Evolutionary conservation across 108 stramenopile species (phyloP), one percentile per base, ranked within the genome.

Genomic region (Cyclotella choctawhatcheeana): DNA sequence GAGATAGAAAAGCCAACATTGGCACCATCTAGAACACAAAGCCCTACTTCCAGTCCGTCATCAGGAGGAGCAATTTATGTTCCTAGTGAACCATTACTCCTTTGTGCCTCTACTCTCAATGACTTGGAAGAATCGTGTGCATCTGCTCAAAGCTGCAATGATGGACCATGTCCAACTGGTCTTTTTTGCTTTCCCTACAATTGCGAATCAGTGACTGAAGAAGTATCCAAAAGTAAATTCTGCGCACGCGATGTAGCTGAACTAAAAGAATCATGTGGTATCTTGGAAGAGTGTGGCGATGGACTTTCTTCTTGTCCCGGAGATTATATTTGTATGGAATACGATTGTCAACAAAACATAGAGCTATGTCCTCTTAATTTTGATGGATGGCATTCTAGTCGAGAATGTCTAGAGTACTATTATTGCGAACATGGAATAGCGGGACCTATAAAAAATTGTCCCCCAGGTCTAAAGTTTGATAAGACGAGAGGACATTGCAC

Each of bases 171-270:
- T 63, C 71, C 71, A 33, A 8, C 34, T 0, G 71, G 71, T 6
- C 22, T 71, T 48, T 54, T 67, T 71, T 78, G 77, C 37, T 71
- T 78, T 17, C 77, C 35, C 37, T 60, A 30, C 20, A 44, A 44
- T 2, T 71, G 70, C 31, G 31, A 48, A 5, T 14, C 25, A 32
- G 54, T 40, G 30, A 35, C 8, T 17, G 24, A 43, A 30, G 69
- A 37, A 20, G 64, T 30, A 27, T 2, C 21, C 8, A 56, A 56
- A n/a, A 56, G 29, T 31, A 31, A 56, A 14, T 56, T 31, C 29
- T 56, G 55, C 29, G 55, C 55, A 18, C 59, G 43, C 52, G 53
- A 67, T 32, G 32, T 2, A 30, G 44, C 16, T 67, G 65, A 35
- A 35, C 65, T 67, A 0, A 30, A 56, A 56, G 18, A 30, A 56